Base-by-base conservation (phyloP, 2,329 filamentous ascomycete genomes). In the Xylogone sp. region DNA sequence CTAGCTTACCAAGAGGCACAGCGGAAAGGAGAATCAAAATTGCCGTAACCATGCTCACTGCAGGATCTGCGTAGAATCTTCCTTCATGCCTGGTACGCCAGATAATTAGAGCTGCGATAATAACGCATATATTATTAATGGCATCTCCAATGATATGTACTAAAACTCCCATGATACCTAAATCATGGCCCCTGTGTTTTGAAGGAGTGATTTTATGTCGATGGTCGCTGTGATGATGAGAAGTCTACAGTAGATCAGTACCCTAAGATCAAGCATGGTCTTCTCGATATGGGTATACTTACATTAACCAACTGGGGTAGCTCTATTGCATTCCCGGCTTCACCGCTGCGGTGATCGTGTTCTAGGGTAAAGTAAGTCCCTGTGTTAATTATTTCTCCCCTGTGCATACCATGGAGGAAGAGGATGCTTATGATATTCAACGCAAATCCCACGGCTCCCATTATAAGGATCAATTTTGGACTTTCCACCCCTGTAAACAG, bases 101-200 rank as follows among this genome's bases (percentile, higher is more conserved):
- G 64, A 91, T 86, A 27, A 89, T 74, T 2, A 85, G 61, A 0
- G 84, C 86, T 1, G 86, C 79, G 31, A 85, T 71, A 46, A 90
- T 89, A 53, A 92, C 87, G 9, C 86, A 87, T 10, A 90, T 66
- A 59, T 92, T 92, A 69, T 90, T 91, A 56, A 87, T 74, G 4
- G 86, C 85, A 61, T 92, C 88, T 27, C 86, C 84, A 2, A 88
- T 61, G 21, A 91, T 79, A 60, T 92, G 88, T 13, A 88, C 68
- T 10, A 91, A 62, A 1, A 88, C 86, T 1, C 84, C 87, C 55
- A 87, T 70, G 74, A 89, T 85, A 10, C 83, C 86, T n/a, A 91
- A 72, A 62, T 91, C 84, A 52, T 74, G 75, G 1, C 72, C 72
- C 0, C 69, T 71, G 13, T 59, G 9, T 65, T 53, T 19, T 62